Evolutionary conservation across 108 stramenopile genomes (phyloP).

Genomic region (Heterococcus sp.): DNA sequence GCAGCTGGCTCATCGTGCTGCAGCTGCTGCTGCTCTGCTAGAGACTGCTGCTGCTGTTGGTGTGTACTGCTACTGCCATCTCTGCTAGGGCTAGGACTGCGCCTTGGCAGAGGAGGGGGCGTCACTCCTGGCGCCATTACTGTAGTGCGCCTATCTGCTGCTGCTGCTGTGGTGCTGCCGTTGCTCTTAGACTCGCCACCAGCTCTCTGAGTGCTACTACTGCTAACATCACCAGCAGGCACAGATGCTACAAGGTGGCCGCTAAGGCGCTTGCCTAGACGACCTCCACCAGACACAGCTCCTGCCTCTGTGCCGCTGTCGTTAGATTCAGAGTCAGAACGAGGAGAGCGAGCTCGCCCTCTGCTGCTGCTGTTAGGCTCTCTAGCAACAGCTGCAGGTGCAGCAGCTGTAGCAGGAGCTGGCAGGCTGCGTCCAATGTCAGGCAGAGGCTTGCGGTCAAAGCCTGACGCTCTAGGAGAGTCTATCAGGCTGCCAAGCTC

Average conservation of each 20-base stretch:
- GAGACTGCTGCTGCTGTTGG: background rate
- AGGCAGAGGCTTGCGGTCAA: slow-evolving; percentile 38
- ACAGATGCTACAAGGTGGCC: too few species aligned
- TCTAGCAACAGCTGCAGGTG: too few species aligned
- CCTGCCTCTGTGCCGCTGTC: too few species aligned
- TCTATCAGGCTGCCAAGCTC: background rate
- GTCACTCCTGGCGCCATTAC: background rate
- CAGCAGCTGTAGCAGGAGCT: too few species aligned
- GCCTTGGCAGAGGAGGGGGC: background rate
- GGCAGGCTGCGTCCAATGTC: slow-evolving; percentile 15
- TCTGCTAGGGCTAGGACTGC: background rate
- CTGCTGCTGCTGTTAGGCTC: too few species aligned
- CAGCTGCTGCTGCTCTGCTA: background rate
- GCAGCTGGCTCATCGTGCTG: background rate
- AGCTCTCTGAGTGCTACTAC: too few species aligned
- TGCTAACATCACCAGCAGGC: too few species aligned
- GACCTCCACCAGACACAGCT: too few species aligned
- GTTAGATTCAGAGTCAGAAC: too few species aligned
- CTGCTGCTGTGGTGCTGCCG: background rate
- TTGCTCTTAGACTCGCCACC: too few species aligned
- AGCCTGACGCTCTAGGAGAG: slow-evolving; percentile 8
- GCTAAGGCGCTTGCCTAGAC: too few species aligned
- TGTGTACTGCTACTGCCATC: background rate
- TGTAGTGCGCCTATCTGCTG: background rate
- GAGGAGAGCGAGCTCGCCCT: too few species aligned